These are phyloP conservation scores for Cicer cuneatum DNA, from an alignment of 306 rosid genomes.

Conservation along the genomic window DNA sequence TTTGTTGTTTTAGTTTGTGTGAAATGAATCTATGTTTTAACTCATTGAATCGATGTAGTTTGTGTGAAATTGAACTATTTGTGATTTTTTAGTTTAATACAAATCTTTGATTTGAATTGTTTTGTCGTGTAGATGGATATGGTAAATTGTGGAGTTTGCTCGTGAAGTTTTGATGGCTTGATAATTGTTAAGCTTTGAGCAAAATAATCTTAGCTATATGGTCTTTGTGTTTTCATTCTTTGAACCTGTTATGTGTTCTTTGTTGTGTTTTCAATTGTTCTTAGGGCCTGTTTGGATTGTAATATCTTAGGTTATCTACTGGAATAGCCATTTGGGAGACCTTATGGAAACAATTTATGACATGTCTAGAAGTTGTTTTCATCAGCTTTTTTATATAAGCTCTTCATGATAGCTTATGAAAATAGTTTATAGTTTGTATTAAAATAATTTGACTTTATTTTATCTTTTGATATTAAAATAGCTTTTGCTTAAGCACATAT, in stretches of 20 bases:
- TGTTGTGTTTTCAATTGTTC: background rate
- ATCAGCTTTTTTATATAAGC: too few species aligned
- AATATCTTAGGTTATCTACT: too few species aligned
- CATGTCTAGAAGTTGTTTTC: too few species aligned
- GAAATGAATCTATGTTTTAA: background rate
- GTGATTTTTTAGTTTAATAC: background rate
- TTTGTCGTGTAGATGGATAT: conserved; percentile 28
- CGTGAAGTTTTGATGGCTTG: conserved; percentile 12
- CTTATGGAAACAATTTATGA: too few species aligned
- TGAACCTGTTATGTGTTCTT: background rate
- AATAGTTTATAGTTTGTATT: too few species aligned
- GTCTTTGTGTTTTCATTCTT: conserved; percentile 11
- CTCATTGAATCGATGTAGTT: background rate
- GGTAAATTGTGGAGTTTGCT: conserved; percentile 11
- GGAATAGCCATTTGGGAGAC: too few species aligned
- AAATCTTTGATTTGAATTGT: conserved; percentile 10
- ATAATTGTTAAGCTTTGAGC: conserved; percentile 8
- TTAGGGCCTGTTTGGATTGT: background rate
- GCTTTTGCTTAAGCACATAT: too few species aligned
- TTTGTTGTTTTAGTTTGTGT: conserved; percentile 25
- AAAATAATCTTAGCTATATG: background rate
- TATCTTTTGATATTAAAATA: too few species aligned
- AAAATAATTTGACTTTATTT: too few species aligned
- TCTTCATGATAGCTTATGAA: too few species aligned
- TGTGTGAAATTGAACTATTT: conserved; percentile 22